Base-by-base conservation (phyloP, 495 filamentous ascomycete genomes). In the Xeromyces bisporus region DNA sequence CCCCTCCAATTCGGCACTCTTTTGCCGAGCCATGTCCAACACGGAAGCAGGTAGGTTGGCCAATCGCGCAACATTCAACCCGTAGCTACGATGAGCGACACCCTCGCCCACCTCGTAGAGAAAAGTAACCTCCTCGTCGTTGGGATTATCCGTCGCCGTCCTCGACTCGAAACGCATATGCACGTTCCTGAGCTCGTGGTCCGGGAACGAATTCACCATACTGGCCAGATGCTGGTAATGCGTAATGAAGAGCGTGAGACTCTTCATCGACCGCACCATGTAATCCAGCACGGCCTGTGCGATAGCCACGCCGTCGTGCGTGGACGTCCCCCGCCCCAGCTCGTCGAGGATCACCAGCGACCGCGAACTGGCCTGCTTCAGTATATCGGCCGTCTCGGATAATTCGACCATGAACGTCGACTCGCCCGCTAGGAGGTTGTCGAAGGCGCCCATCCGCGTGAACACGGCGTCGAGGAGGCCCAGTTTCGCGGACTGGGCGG, bases 371-470 rank as follows among this genome's bases (percentile, higher is more conserved):
- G 89, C 87, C 54, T 76, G 67, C 44, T 89, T 83, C 8, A 97
- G 66, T 44, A 97, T 94, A 34, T 85, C 73, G 1, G 78, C 72
- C 1, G 89, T 96, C 47, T 96, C 89, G 24, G 70, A 79, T 0
- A 99, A 71, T 44, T 99, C 89, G 29, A 96, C 86, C 86, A 93
- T 93, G 60, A 99, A 99, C 0, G 89, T 99, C 13, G 69, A 77
- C 50, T 99, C 91, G 35, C 84, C 85, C 0, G 80, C 80, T 49
- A 99, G 77, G 62, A 99, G 80, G 54, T 93, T 94, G 53, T 99
- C 89, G 42, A 78, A 80, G 5, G 91, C 89, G 26, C 89, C 89
- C 87, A 96, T 96, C 31, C 89, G 76, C 0, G 89, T 96, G 54
- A 86, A 83, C 13, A 99, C 85, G 0, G 83, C 83, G 47, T 96